A percentile compares a stretch with the other conserved stretches of the same genome.
Conservation (phyloP, 208 protist species). For the Endotrypanum monterogeii region DNA sequence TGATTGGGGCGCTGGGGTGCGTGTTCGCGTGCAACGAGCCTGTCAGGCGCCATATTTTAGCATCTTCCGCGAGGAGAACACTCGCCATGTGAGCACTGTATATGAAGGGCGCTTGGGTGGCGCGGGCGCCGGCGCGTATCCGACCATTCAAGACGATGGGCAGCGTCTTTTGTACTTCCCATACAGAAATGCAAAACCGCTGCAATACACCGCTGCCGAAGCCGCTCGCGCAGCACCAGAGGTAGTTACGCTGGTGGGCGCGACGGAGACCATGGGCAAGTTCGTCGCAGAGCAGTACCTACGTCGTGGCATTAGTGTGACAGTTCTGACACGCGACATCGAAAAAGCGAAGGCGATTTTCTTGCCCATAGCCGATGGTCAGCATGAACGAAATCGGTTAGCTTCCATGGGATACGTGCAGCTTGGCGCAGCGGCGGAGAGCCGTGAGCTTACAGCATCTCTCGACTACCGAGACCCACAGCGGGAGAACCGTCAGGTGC, state of each 20-base stretch:
- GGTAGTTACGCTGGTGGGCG: constrained; percentile 58
- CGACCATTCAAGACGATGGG: constrained; percentile 28
- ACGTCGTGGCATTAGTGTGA: constrained; percentile 62
- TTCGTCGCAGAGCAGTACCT: constrained; percentile 75
- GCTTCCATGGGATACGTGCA: constrained; percentile 32
- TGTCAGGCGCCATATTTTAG: constrained; percentile 58
- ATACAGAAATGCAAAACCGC: constrained; percentile 31
- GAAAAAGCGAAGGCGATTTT: constrained; percentile 54
- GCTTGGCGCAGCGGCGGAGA: constrained; percentile 17
- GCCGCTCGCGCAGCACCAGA: constrained; percentile 6
- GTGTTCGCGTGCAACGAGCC: constrained; percentile 45
- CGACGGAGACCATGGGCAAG: constrained; percentile 46
- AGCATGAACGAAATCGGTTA: constrained; percentile 23
- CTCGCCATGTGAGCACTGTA: constrained; percentile 32
- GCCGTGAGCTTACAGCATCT: constrained; percentile 21
- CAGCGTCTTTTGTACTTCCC: constrained; percentile 45
- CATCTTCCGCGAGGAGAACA: constrained; percentile 74
- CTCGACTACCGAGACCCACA: constrained; percentile 22
- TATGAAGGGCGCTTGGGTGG: constrained; percentile 25
- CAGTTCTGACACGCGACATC: constrained; percentile 47
- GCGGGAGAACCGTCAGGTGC: constrained; percentile 26
- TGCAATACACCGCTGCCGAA: constrained; percentile 6
- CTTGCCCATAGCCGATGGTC: constrained; percentile 44
- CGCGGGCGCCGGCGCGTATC: background rate
- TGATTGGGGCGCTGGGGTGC: constrained; percentile 39